Evolutionary conservation across 768 basidiomycete species (phyloP).

Genomic region (Hydnomerulius pinastri): DNA sequence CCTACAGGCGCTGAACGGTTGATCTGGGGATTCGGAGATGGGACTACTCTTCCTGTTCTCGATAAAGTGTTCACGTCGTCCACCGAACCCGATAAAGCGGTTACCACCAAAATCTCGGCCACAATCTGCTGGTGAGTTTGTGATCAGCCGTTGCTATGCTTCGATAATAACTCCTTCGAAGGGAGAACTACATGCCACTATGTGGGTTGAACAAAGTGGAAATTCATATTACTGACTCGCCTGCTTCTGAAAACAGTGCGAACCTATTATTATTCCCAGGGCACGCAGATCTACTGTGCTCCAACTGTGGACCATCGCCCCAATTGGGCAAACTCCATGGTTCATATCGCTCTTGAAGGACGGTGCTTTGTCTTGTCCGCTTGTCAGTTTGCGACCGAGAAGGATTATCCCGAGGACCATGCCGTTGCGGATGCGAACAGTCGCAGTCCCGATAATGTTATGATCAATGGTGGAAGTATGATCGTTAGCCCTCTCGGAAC

Average conservation of each 20-base stretch:
- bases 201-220: conserved; percentile 35
- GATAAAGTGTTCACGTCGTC: conserved; percentile 38
- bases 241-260: conserved; percentile 43
- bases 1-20: conserved; percentile 62
- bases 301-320: conserved; percentile 65
- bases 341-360: conserved; percentile 66
- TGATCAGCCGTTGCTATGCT: too few relatives aligned
- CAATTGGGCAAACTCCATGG: conserved; percentile 58
- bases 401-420: conserved; percentile 53
- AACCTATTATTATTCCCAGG: conserved; percentile 57
- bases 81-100: conserved; percentile 15
- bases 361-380: conserved; percentile 69
- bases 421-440: conserved; percentile 40
- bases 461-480: conserved; percentile 63
- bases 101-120: conserved; percentile 51
- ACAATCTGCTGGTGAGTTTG: conserved; percentile 57
- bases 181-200: conserved; percentile 75
- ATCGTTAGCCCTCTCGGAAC: conserved; percentile 60
- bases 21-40: conserved; percentile 65
- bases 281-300: conserved; percentile 63
- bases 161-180: conserved; percentile 20
- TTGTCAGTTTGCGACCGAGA: conserved; percentile 57
- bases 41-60: conserved; percentile 52
- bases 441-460: conserved; percentile 47
- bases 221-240: neutral